phyloP scores from a whole-genome alignment of 305 asterid species.

The Fraxinus sp. region DNA sequence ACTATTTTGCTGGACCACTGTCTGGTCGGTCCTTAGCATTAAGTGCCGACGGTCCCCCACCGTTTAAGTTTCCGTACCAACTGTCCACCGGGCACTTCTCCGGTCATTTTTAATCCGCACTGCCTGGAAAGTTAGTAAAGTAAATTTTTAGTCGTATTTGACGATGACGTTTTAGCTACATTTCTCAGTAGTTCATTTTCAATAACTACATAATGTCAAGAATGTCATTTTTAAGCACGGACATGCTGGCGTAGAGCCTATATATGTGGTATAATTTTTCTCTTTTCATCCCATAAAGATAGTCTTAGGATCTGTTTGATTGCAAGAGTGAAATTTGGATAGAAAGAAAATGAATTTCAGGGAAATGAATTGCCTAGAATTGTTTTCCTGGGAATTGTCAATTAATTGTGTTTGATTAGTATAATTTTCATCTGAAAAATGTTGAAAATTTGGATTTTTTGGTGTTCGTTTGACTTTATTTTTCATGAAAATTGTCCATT shows the following conservation, averaged over 20 bases:
- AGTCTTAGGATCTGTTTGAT: too few species aligned
- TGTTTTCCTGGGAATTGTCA: too few species aligned
- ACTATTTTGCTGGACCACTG: constrained; percentile 26
- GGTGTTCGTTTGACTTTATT: too few species aligned
- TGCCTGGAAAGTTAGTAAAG: neutral
- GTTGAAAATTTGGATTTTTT: too few species aligned
- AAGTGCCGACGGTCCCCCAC: constrained; percentile 28
- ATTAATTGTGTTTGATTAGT: too few species aligned
- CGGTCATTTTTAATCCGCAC: constrained; percentile 20
- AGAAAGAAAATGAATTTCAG: too few species aligned
- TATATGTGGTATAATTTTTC: neutral
- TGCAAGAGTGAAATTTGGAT: too few species aligned
- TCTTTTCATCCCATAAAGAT: too few species aligned
- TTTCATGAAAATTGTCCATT: too few species aligned
- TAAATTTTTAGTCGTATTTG: neutral
- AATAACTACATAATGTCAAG: neutral
- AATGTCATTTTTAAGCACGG: neutral
- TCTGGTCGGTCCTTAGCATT: constrained; percentile 38
- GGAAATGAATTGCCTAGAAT: too few species aligned
- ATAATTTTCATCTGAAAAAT: too few species aligned
- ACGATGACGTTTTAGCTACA: neutral
- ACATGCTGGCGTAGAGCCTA: neutral
- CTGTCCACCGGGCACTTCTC: constrained; percentile 29
- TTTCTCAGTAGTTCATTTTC: neutral
- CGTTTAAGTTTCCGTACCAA: constrained; percentile 1